Conservation (phyloP, 2,329 filamentous ascomycete species). For the Verticillium dahliae region DNA sequence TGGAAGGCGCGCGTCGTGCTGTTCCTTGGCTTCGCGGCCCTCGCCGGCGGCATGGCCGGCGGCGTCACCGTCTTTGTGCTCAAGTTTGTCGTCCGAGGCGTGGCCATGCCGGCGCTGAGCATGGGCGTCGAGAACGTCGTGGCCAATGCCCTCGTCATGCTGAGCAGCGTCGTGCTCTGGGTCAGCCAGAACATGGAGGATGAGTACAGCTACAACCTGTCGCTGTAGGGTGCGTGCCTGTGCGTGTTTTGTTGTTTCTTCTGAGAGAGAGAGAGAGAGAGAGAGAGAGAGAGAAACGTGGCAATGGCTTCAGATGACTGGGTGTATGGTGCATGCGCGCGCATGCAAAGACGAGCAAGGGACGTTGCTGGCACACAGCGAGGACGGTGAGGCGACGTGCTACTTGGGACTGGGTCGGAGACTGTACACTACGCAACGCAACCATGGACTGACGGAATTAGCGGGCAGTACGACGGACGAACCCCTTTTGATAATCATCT, state of each 20-base stretch:
- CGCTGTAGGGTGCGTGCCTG: slow-evolving; percentile 34
- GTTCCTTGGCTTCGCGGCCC: slow-evolving; percentile 58
- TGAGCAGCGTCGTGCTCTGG: slow-evolving; percentile 60
- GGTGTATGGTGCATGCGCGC: background rate
- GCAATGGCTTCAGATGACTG: too few species aligned
- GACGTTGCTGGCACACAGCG: background rate
- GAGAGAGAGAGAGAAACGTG: too few species aligned
- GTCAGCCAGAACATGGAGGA: slow-evolving; percentile 68
- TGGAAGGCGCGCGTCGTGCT: slow-evolving; percentile 65
- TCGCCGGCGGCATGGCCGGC: slow-evolving; percentile 62
- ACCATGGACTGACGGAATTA: background rate
- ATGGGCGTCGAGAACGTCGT: slow-evolving; percentile 66
- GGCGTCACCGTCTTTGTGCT: slow-evolving; percentile 63
- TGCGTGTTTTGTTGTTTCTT: too few species aligned
- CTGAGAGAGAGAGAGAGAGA: background rate
- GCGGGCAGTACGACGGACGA: background rate
- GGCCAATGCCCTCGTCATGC: slow-evolving; percentile 55
- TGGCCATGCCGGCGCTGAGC: slow-evolving; percentile 52
- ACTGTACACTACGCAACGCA: background rate
- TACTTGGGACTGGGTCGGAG: background rate
- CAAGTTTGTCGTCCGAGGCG: slow-evolving; percentile 53
- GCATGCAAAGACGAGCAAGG: background rate
- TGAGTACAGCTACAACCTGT: slow-evolving; percentile 62
- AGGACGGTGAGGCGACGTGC: background rate
- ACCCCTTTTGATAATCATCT: background rate